Base-by-base conservation (phyloP, 2,329 filamentous ascomycete genomes). In the Metarhizium album region DNA sequence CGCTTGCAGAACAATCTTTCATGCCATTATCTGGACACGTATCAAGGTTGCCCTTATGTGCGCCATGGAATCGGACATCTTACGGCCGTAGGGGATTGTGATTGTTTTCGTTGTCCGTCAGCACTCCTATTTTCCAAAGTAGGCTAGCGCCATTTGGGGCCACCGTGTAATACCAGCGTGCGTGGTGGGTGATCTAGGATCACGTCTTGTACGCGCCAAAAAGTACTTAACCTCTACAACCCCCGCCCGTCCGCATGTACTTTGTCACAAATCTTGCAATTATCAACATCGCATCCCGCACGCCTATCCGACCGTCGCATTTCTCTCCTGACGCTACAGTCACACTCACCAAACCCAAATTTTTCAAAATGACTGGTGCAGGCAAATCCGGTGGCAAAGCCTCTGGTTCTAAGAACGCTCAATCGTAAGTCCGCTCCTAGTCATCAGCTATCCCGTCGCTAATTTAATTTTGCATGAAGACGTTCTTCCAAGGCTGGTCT, bases 331-430 rank as follows among this genome's bases (percentile, higher is more conserved):
- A 55, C 46, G 54, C 55, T 49, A 57, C 53, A 42, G 11, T 27
- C 24, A n/a, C 14, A 52, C 52, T 56, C 58, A 59, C 46, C 42
- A 62, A 61, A 37, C 64, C 1, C 27, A 29, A 67, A 43, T 22
- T 8, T 61, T 66, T 81, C 85, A 96, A 88, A 87, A 98, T 98
- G 93, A 95, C 93, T 89, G 91, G 91, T 83, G 91, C 91, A 75
- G 93, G 93, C 76, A 98, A 98, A 79, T 96, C 91, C 78, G 93
- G 93, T 76, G 93, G 93, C 84, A 97, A 97, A 86, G 90, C 91
- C 80, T 91, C 87, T 78, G 90, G 90, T 79, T 86, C 87, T 79
- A 98, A 98, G 89, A 95, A 87, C 81, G 87, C 93, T 69, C 93
- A 97, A 82, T 96, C 90, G 93, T 97, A 78, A 84, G 90, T 86